Base-by-base conservation (phyloP, 1,284 basidiomycete species). In the Ganoderma lingzhi region DNA sequence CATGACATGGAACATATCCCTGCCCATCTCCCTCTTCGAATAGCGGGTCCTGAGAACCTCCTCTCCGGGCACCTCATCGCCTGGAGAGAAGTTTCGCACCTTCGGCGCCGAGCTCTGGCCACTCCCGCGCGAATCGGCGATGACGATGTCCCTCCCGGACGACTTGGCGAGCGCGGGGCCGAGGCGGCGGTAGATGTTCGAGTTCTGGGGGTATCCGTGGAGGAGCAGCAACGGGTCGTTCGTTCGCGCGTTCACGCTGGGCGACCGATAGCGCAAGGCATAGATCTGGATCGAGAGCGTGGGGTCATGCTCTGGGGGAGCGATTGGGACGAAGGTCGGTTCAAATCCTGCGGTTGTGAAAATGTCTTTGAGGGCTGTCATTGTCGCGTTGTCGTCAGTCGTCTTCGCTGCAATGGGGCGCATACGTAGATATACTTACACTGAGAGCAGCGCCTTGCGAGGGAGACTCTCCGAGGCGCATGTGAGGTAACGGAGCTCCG, bases 61-160 rank as follows among this genome's bases (percentile, higher is more conserved):
- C 39, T 61, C 59, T 9, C 41, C 23, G 3, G 59, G 59, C 39
- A 61, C n/a, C 59, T 61, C 37, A 1, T 41, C 59, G 6, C 59
- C 59, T 23, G 37, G 23, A 3, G 59, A 17, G n/a, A 42, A 17
- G 41, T 61, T 61, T 30, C 59, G n/a, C 3, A 61, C 59, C 39
- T 14, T 61, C 23, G 59, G 59, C 59, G 59, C 59, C 15, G 59
- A 28, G 39, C 59, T 61, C 37, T 61, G 59, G 14, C 59, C 59
- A 6, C 39, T 61, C 23, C 59, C 59, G 15, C 59, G 59, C 15
- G 59, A 41, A n/a, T 61, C 59, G 3, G 41, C 59, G 23, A 61
- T 44, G 37, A 61, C 59, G 39, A 61, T 61, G 28, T 61, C 59
- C 28, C 59, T 42, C 59, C 59, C 59, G 1, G 59, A 42, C 1